A percentile compares a stretch with the other conserved stretches of the same genome.
phyloP scores from a whole-genome alignment of 1,139 yeast species.

The Candida frijolesensis region DNA sequence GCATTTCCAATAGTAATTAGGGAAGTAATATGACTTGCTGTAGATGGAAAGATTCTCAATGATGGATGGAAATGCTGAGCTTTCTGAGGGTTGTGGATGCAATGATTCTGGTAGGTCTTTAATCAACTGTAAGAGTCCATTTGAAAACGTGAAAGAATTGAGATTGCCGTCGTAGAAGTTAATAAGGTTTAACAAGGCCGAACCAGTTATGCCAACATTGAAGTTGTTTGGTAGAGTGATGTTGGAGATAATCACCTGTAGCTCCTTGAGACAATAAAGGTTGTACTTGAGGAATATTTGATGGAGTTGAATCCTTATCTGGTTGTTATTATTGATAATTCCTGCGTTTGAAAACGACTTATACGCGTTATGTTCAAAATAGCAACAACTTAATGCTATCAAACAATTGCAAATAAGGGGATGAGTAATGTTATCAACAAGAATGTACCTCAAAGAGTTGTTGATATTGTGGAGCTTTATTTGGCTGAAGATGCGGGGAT shows the following conservation, averaged over 20 bases:
- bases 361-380: conserved; percentile 23
- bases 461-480: background rate
- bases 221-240: conserved; percentile 19
- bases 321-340: background rate
- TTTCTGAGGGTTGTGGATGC: background rate
- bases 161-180: conserved; percentile 27
- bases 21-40: conserved; percentile 24
- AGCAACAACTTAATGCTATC: conserved; percentile 23
- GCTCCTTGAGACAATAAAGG: conserved; percentile 21
- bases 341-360: conserved; percentile 20
- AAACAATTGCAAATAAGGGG: conserved; percentile 15
- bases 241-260: conserved; percentile 20
- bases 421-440: conserved; percentile 9
- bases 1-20: conserved; percentile 23
- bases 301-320: background rate
- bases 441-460: background rate
- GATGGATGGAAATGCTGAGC: background rate
- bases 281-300: conserved; percentile 22
- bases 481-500: background rate
- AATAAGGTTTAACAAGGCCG: conserved; percentile 27
- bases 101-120: background rate
- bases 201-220: conserved; percentile 24
- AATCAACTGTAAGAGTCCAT: conserved; percentile 22
- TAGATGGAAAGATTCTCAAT: background rate
- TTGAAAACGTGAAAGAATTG: conserved; percentile 26